Base-by-base conservation (phyloP, 2,329 filamentous ascomycete genomes). In the Mycocentrospora acerina region DNA sequence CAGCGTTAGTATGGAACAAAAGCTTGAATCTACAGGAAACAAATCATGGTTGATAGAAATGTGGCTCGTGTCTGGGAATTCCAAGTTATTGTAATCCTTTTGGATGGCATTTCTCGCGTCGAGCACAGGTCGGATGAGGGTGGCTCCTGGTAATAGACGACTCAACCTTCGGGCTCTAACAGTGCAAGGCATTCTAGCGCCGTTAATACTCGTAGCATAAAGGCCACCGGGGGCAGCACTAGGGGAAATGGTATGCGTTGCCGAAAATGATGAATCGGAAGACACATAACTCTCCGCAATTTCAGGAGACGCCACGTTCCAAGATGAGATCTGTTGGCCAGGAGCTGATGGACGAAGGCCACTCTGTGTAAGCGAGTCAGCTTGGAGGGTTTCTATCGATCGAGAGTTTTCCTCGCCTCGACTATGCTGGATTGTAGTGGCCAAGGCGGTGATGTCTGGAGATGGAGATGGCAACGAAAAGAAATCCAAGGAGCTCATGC, bases 111-210 rank as follows among this genome's bases (percentile, higher is more conserved):
- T 12, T 26, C n/a, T n/a, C n/a, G n/a, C n/a, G n/a, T n/a, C n/a
- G n/a, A n/a, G n/a, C n/a, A 32, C 17, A 7, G 33, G 30, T 17
- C 28, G 29, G 14, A 45, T 29, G 24, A 37, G 42, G 12, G 19
- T 34, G n/a, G 26, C 37, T 12, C 37, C 34, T 24, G 42, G 34
- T 13, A 45, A 22, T 17, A 35, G 12, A 24, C 30, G 30, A 8
- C 13, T 25, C 2, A 27, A 8, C 16, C 37, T 31, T 4, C 37
- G 32, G 25, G 32, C 34, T 7, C 42, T 33, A 24, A 35, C 25
- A 16, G 42, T 45, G 27, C 42, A 45, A 2, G 42, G 42, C 42
- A 45, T 35, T 22, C 42, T 34, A 8, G 42, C 42, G 2, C 42
- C 42, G 7, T 45, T 35, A 18, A 32, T 28, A 31, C 42, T 45